These are phyloP conservation scores for Bromus sterilis DNA, from an alignment of 176 grass and related monocot species.

Conservation along the genomic window DNA sequence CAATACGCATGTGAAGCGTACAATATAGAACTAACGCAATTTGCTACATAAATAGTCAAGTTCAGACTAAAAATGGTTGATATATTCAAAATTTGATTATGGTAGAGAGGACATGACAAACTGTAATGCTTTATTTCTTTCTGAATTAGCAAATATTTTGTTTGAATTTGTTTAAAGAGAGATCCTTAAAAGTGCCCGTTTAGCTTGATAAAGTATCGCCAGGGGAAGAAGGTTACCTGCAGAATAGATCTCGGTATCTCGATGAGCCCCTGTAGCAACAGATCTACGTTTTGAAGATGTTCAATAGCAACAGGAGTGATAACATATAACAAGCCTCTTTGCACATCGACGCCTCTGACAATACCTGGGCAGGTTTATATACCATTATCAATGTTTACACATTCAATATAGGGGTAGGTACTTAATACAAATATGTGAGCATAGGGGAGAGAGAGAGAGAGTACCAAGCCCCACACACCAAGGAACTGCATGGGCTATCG, in stretches of 20 bases:
- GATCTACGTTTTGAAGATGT: slow-evolving; percentile 61
- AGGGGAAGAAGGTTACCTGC: slow-evolving; percentile 42
- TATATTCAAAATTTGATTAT: not conserved
- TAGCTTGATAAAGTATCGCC: not conserved
- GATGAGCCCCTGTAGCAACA: slow-evolving; percentile 81
- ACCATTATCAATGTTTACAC: not conserved
- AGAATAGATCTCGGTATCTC: slow-evolving; percentile 69
- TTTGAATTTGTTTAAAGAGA: not conserved
- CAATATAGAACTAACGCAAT: too few species aligned
- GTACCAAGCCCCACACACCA: slow-evolving; percentile 82
- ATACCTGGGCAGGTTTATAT: slow-evolving; percentile 52
- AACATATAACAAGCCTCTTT: slow-evolving; percentile 60
- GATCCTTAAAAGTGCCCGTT: not conserved
- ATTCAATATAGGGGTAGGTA: not conserved
- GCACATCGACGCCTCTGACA: slow-evolving; percentile 59
- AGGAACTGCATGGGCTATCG: slow-evolving; percentile 26
- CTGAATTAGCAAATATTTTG: not conserved
- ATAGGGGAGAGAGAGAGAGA: not conserved
- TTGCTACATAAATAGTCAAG: too few species aligned
- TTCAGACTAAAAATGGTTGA: too few species aligned
- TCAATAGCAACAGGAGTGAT: slow-evolving; percentile 71
- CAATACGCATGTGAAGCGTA: not conserved
- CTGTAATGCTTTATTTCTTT: not conserved
- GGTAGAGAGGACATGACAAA: not conserved
- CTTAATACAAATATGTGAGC: not conserved